A percentile compares a stretch with the other conserved stretches of the same genome.
phyloP scores from a whole-genome alignment of 257 asterid genomes.

The Salvia hispanica region DNA sequence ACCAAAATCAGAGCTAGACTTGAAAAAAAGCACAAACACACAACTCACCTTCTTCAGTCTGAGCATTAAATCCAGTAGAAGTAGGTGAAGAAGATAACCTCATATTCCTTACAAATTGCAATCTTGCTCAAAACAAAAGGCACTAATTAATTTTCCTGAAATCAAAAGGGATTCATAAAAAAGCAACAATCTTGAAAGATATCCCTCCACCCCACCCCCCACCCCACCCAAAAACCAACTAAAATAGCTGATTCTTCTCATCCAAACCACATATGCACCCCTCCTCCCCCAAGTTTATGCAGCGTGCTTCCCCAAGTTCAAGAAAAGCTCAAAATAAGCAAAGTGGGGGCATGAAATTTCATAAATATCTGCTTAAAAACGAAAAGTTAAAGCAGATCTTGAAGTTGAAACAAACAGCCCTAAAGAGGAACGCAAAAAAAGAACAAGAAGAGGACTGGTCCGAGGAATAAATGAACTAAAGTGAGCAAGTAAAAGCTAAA shows the following conservation, averaged over 20 bases:
- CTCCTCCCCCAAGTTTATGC: constrained; percentile 14
- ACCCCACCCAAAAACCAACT: constrained; percentile 38
- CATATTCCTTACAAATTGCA: constrained; percentile 47
- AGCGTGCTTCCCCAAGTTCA: background rate
- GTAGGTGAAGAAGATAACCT: constrained; percentile 59
- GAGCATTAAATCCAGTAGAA: constrained; percentile 56
- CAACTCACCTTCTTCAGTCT: constrained; percentile 62
- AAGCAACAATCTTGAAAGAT: constrained; percentile 28
- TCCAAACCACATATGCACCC: constrained; percentile 49
- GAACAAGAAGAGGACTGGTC: constrained; percentile 44
- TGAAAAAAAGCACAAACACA: background rate
- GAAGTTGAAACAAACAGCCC: constrained; percentile 42
- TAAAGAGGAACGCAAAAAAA: constrained; percentile 31
- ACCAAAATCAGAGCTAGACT: background rate
- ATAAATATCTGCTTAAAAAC: constrained; percentile 29
- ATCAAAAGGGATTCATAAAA: constrained; percentile 34
- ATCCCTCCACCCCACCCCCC: constrained; percentile 45
- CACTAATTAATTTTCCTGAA: constrained; percentile 28
- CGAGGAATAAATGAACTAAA: constrained; percentile 50
- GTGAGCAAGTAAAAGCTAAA: constrained; percentile 44
- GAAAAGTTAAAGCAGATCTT: constrained; percentile 60
- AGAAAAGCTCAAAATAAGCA: background rate
- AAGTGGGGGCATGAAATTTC: constrained; percentile 17
- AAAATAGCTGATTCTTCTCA: constrained; percentile 38
- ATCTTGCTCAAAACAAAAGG: constrained; percentile 29